Conservation (phyloP, 768 basidiomycete species). For the Hypholoma fasciculare region DNA sequence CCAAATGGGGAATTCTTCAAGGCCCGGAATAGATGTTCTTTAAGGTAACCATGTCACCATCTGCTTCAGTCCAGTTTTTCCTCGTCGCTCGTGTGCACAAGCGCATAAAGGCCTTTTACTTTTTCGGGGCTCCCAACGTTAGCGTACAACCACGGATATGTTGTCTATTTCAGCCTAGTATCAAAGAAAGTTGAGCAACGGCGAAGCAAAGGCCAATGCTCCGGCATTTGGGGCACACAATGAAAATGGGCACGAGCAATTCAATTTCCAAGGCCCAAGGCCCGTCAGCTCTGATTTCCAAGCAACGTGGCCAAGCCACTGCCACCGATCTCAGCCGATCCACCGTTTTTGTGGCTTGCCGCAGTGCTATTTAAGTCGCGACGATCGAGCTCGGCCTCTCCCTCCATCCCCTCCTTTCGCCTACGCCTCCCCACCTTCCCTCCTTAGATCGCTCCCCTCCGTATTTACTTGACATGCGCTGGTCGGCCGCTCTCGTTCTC, state of each 20-base stretch:
- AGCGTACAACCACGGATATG: no score
- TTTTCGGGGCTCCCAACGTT: background rate
- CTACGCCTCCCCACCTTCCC: slow-evolving; percentile 7
- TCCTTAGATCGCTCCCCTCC: background rate
- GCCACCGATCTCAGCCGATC: slow-evolving; percentile 6
- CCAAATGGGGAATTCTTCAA: no score
- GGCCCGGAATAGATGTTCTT: no score
- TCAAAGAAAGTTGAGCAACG: no score
- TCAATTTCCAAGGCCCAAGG: no score
- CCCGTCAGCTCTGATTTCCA: no score
- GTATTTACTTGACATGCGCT: slow-evolving; percentile 15
- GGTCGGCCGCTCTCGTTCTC: slow-evolving; percentile 15
- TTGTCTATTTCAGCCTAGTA: no score
- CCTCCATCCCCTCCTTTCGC: slow-evolving; percentile 4
- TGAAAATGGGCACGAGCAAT: background rate
- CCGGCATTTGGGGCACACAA: background rate
- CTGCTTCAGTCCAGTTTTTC: no score
- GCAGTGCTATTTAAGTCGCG: slow-evolving; percentile 6
- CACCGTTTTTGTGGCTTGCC: slow-evolving; percentile 1
- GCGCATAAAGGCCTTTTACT: background rate
- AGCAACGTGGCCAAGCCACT: slow-evolving; percentile 2
- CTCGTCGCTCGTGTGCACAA: background rate
- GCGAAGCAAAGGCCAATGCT: no score
- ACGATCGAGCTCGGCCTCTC: background rate
- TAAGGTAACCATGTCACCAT: no score